phyloP scores from a whole-genome alignment of 805 yeast genomes.

The Priceomyces fermenticarens region DNA sequence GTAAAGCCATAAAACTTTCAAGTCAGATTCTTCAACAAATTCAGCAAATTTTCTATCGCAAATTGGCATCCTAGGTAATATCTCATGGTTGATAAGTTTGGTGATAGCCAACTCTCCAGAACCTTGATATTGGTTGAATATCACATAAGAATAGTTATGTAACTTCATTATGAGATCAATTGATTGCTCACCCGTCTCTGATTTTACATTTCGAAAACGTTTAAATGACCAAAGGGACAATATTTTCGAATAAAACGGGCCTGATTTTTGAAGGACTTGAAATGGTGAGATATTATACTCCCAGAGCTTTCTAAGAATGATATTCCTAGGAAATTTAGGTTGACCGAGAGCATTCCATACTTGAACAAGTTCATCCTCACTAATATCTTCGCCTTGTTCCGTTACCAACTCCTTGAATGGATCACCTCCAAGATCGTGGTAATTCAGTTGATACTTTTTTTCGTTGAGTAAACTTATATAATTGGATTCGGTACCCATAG shows the following conservation, averaged over 20 bases:
- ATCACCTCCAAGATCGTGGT: slow-evolving; percentile 31
- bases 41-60: slow-evolving; percentile 38
- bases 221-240: slow-evolving; percentile 42
- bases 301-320: slow-evolving; percentile 33
- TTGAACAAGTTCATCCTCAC: slow-evolving; percentile 13
- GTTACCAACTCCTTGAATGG: slow-evolving; percentile 32
- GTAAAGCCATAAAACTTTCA: slow-evolving; percentile 33
- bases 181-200: slow-evolving; percentile 11
- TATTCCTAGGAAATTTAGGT: slow-evolving; percentile 36
- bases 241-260: slow-evolving; percentile 39
- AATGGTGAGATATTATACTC: slow-evolving; percentile 37
- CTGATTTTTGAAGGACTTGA: slow-evolving; percentile 33
- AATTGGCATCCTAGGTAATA: slow-evolving; percentile 36
- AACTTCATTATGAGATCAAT: slow-evolving; percentile 29
- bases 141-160: slow-evolving; percentile 39
- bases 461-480: slow-evolving; percentile 30
- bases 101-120: slow-evolving; percentile 45
- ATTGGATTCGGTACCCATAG: slow-evolving; percentile 44
- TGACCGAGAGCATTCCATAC: slow-evolving; percentile 34
- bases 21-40: slow-evolving; percentile 17
- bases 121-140: slow-evolving; percentile 42
- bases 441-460: slow-evolving; percentile 28
- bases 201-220: slow-evolving; percentile 29
- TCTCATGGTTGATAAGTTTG: slow-evolving; percentile 37
- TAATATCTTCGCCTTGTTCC: slow-evolving; percentile 14